phyloP scores from a whole-genome alignment of 495 filamentous ascomycete species.

The Neurospora tetrasperma region DNA sequence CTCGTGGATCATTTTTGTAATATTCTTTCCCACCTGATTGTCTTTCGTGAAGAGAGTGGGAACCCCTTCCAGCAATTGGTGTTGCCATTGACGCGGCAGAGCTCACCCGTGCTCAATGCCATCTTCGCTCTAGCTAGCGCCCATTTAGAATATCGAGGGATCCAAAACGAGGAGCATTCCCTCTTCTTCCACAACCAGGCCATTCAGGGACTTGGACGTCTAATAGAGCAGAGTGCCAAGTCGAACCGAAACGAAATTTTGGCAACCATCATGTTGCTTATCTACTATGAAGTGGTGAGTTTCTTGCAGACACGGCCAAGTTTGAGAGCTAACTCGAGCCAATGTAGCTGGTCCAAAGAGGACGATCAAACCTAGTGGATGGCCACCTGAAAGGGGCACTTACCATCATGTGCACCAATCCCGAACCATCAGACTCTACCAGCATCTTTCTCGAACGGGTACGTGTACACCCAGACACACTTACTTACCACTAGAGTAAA shows the following conservation, averaged over 20 bases:
- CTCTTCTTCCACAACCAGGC: slow-evolving; percentile 49
- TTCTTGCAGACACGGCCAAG: not conserved
- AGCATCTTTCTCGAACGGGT: slow-evolving; percentile 49
- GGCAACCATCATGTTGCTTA: slow-evolving; percentile 50
- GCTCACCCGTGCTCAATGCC: slow-evolving; percentile 45
- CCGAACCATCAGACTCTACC: slow-evolving; percentile 38
- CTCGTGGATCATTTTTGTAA: slow-evolving; percentile 55
- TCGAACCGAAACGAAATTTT: slow-evolving; percentile 46
- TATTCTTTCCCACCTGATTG: slow-evolving; percentile 51
- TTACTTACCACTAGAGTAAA: not conserved
- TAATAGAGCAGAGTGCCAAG: slow-evolving; percentile 44
- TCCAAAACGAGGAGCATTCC: slow-evolving; percentile 46
- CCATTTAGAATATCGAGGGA: slow-evolving; percentile 47
- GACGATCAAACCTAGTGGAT: slow-evolving; percentile 46
- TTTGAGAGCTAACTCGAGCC: not conserved
- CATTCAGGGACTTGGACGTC: slow-evolving; percentile 44
- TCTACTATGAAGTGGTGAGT: slow-evolving; percentile 55
- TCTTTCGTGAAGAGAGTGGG: slow-evolving; percentile 51
- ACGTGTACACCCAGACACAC: slow-evolving; percentile 10
- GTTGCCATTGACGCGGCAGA: slow-evolving; percentile 43
- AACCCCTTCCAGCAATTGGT: slow-evolving; percentile 55
- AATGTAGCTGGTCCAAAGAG: slow-evolving; percentile 46
- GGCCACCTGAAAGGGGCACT: slow-evolving; percentile 51
- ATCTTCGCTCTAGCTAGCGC: slow-evolving; percentile 49
- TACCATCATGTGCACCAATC: slow-evolving; percentile 43